These are phyloP conservation scores for Aspergillus sp. DNA, from an alignment of 2,329 filamentous ascomycete genomes.

Conservation along the genomic window DNA sequence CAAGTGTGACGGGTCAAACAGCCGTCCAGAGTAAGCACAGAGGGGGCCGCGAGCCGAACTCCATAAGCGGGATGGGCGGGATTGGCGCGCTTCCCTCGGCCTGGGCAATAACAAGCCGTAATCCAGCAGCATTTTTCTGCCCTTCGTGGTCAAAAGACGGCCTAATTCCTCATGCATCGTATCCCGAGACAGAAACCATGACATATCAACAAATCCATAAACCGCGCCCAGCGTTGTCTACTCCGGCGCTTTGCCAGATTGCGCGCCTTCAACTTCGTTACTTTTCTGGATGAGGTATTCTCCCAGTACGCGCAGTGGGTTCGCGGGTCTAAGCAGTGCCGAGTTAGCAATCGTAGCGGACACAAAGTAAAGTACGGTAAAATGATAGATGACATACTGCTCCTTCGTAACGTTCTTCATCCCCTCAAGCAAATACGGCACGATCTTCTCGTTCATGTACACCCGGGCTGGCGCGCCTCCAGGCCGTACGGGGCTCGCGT, in stretches of 20 bases:
- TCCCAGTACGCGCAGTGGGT: conserved; percentile 68
- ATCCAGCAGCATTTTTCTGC: background rate
- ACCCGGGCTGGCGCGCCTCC: conserved; percentile 69
- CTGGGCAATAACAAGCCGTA: background rate
- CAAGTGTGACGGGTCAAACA: background rate
- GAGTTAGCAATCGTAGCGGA: background rate
- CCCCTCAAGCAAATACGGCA: conserved; percentile 67
- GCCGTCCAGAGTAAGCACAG: background rate
- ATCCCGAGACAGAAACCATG: background rate
- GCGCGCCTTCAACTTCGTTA: conserved; percentile 58
- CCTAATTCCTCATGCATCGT: background rate
- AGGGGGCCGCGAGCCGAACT: background rate
- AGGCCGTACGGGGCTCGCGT: conserved; percentile 50
- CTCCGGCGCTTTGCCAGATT: conserved; percentile 26
- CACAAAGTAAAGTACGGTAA: too few relatives aligned
- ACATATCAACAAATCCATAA: background rate
- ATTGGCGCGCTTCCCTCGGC: background rate
- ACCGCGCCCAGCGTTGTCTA: conserved; percentile 4
- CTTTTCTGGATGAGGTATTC: conserved; percentile 70
- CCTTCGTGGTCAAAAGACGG: background rate
- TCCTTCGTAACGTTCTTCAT: conserved; percentile 73
- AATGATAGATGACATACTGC: conserved; percentile 54
- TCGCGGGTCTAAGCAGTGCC: conserved; percentile 55
- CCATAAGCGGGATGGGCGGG: background rate
- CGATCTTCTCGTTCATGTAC: conserved; percentile 72